phyloP scores from a whole-genome alignment of 164 flowering plant genomes.

The Pachysandra terminalis region DNA sequence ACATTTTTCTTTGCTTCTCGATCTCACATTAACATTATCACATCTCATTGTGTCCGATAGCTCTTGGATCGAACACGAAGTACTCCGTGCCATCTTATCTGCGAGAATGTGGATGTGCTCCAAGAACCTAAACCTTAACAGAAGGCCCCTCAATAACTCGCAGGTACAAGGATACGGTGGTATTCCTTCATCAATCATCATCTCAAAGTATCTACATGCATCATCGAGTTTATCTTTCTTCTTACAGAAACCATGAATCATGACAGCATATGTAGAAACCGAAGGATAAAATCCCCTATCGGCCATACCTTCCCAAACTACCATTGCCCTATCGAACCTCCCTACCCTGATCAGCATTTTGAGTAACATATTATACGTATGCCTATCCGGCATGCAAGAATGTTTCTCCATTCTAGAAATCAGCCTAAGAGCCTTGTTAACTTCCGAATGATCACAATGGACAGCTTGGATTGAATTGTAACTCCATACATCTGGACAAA shows the following conservation, averaged over 20 bases:
- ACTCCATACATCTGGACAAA: conserved; percentile 67
- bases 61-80: conserved; percentile 64
- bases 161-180: conserved; percentile 76
- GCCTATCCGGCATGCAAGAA: conserved; percentile 56
- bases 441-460: conserved; percentile 77
- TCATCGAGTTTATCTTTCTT: conserved; percentile 80
- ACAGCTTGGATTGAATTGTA: conserved; percentile 68
- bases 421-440: conserved; percentile 59
- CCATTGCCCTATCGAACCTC: conserved; percentile 60
- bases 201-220: conserved; percentile 77
- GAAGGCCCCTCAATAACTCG: conserved; percentile 59
- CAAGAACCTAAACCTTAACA: conserved; percentile 43
- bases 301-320: conserved; percentile 71
- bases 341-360: conserved; percentile 73
- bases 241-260: conserved; percentile 82
- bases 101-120: conserved; percentile 51
- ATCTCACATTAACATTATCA: conserved; percentile 14
- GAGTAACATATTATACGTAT: conserved; percentile 82
- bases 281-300: conserved; percentile 66
- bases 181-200: conserved; percentile 92
- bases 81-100: conserved; percentile 67
- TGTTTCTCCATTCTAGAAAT: conserved; percentile 59
- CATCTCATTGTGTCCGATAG: conserved; percentile 55
- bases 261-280: conserved; percentile 76
- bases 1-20: conserved; percentile 20